These are phyloP conservation scores for Glebionis coronaria DNA, from an alignment of 129 eudicot species.

Conservation along the genomic window DNA sequence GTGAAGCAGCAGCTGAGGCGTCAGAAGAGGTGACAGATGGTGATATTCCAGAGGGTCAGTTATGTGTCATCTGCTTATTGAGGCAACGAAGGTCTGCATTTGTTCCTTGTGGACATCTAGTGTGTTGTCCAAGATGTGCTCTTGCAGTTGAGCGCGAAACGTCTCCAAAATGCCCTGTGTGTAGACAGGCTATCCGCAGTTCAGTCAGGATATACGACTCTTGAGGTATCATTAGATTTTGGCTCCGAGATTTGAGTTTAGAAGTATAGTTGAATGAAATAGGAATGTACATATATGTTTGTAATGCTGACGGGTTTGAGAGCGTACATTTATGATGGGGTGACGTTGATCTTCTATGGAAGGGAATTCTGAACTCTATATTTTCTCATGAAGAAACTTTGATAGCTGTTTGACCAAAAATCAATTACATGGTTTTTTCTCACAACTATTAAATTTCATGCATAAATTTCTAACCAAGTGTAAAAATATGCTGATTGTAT, in stretches of 20 bases:
- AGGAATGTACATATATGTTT: background rate
- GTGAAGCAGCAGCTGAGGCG: conserved; percentile 30
- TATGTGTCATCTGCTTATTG: conserved; percentile 79
- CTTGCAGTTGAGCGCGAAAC: conserved; percentile 62
- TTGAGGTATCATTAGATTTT: conserved; percentile 33
- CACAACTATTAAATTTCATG: too few relatives aligned
- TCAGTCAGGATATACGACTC: conserved; percentile 79
- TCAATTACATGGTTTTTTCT: too few relatives aligned
- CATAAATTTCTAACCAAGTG: too few relatives aligned
- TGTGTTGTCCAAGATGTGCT: conserved; percentile 82
- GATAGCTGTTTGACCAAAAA: too few relatives aligned
- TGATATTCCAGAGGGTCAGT: conserved; percentile 68
- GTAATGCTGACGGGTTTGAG: conserved; percentile 7
- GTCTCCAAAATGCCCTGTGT: conserved; percentile 85
- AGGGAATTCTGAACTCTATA: conserved; percentile 4
- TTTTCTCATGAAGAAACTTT: too few relatives aligned
- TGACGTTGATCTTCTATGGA: background rate
- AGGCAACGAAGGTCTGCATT: conserved; percentile 76
- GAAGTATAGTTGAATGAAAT: conserved; percentile 12
- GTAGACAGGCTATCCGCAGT: conserved; percentile 62
- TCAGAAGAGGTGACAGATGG: conserved; percentile 54
- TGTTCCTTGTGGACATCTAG: conserved; percentile 87
- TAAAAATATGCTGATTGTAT: too few relatives aligned
- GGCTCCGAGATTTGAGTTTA: background rate
- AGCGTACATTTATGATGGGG: background rate